Percentiles rank a stretch among this genome's conserved stretches.
Conservation (phyloP, 2,329 filamentous ascomycete genomes). For the Fusarium sp. region DNA sequence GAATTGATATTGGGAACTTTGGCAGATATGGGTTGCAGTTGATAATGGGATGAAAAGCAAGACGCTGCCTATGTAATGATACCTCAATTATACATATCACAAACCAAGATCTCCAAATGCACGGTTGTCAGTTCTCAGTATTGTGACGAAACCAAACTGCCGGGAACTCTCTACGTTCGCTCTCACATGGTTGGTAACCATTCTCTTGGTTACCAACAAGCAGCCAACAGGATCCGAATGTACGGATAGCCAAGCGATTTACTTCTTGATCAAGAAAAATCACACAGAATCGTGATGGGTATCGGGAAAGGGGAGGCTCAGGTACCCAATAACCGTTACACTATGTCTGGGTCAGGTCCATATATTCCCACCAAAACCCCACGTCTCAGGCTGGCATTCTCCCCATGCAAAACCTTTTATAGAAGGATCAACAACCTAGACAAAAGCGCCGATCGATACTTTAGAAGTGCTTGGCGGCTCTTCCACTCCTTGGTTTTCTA, state of each 20-base stretch:
- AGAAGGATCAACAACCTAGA: not conserved
- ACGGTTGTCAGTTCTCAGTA: not conserved
- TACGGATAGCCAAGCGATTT: not conserved
- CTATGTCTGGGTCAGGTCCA: not conserved
- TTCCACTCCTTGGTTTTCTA: not conserved
- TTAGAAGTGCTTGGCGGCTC: not conserved
- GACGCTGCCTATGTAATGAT: not conserved
- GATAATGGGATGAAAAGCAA: not conserved
- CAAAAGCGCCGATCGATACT: not conserved
- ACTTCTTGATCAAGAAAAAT: no score
- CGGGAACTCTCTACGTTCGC: not conserved
- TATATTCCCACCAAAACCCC: not conserved
- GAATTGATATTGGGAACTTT: not conserved
- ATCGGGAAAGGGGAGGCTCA: not conserved
- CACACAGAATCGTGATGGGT: not conserved
- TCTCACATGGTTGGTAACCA: not conserved
- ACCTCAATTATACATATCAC: no score
- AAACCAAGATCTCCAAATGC: not conserved
- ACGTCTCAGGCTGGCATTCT: not conserved
- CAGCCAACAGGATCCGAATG: not conserved
- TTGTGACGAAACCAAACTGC: not conserved
- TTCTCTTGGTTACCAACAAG: not conserved
- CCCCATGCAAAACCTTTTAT: not conserved
- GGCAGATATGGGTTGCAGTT: no score
- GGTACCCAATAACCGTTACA: not conserved